A percentile compares a stretch with the other conserved stretches of the same genome.
phyloP scores from a whole-genome alignment of 2,329 filamentous ascomycete genomes.

The Coniosporium tulheliwenetii region DNA sequence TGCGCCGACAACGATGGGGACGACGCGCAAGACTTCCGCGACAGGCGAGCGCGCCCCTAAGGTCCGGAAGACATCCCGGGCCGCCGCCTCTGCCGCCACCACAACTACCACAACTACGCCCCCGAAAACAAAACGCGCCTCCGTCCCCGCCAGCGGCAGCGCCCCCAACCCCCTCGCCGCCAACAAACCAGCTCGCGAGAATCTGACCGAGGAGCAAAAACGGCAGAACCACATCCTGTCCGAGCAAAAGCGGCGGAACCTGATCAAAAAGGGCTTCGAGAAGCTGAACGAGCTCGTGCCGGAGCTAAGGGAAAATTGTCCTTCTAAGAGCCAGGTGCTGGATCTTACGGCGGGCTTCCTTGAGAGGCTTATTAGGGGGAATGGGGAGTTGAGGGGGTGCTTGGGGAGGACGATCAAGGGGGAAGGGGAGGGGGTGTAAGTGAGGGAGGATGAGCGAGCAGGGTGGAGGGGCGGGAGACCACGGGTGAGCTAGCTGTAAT shows the following conservation, averaged over 20 bases:
- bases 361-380: constrained; percentile 55
- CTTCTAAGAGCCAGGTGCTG: constrained; percentile 72
- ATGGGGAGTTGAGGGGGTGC: constrained; percentile 19
- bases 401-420: no score
- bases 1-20: no score
- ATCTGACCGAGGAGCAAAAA: constrained; percentile 64
- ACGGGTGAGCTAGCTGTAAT: no score
- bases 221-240: constrained; percentile 75
- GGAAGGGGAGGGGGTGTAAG: not conserved
- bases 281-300: constrained; percentile 66
- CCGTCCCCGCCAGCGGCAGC: no score
- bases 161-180: not conserved
- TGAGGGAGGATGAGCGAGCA: not conserved
- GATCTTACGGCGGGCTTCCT: constrained; percentile 63
- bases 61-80: no score
- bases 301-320: constrained; percentile 53
- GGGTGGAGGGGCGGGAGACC: no score
- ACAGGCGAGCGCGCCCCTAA: no score
- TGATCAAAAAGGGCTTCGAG: constrained; percentile 71
- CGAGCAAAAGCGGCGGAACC: constrained; percentile 70
- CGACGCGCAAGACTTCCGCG: no score
- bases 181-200: constrained; percentile 23
- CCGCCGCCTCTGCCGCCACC: not conserved
- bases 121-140: no score
- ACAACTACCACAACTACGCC: no score